Base-by-base conservation (phyloP, 2,329 filamentous ascomycete species). In the Xylariaceae sp. region DNA sequence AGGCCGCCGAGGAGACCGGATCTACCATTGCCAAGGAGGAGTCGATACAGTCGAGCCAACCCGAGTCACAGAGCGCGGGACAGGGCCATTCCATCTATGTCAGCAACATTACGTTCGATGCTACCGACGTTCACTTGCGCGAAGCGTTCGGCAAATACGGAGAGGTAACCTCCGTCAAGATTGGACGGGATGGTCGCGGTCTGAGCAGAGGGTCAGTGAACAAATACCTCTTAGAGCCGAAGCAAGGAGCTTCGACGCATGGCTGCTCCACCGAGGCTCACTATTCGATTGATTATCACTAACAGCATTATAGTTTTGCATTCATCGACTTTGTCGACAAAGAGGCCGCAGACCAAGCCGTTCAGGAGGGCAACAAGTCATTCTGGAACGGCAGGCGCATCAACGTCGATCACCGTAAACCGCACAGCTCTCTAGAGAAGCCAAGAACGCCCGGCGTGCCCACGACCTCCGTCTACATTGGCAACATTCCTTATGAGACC, bases 401-500 rank as follows among this genome's bases (percentile, higher is more conserved):
- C 47, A 39, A 31, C 4, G 59, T 62, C 11, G 38, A 50, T 7
- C 33, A 37, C 41, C 52, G 48, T 16, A 49, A 47, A 29, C 13
- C 37, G 4, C 9, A 12, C n/a, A 70, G 69, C 54, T 13, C 8
- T 4, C 3, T 3, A 3, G 19, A 19, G 13, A 35, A 19, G 6
- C n/a, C n/a, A n/a, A n/a, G n/a, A n/a, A n/a, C n/a, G n/a, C 1
- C 4, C 29, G 36, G 8, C 2, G 39, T 66, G 31, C 81, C 82
- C 3, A 76, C 76, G 38, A 79, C 74, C 57, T 87, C 83, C 2
- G 68, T 95, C 26, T 95, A 85, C 70, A 78, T 95, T 53, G 88
- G 89, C 52, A 93, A 93, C 69, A 80, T 95, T 65, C 82, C 87
- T 9, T 93, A 86, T 60, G 86, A 94, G 66, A 85, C 90, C 69